phyloP scores from a whole-genome alignment of 225 moss, liverwort and hornwort genomes.

The Ulota crispa region DNA sequence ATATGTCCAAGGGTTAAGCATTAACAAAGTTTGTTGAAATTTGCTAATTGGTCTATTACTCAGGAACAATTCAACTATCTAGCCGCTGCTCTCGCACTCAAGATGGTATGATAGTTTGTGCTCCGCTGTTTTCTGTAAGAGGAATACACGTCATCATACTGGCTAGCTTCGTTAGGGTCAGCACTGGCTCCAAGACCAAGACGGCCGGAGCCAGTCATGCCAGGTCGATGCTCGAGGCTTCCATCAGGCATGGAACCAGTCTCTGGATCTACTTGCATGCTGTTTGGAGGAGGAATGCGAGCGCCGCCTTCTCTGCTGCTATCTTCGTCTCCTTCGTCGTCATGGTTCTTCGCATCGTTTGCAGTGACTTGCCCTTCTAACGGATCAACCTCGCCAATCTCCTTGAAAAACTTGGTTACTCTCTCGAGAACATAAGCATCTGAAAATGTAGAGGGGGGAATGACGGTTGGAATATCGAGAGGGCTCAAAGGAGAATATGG shows the following conservation, averaged over 20 bases:
- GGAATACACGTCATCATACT: constrained; percentile 97
- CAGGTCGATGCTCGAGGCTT: constrained; percentile 91
- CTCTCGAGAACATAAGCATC: constrained; percentile 88
- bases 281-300: constrained; percentile 82
- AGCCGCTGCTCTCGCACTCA: constrained; percentile 95
- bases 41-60: background rate
- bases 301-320: constrained; percentile 79
- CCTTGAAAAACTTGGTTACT: constrained; percentile 88
- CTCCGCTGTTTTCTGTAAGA: constrained; percentile 97
- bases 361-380: constrained; percentile 77
- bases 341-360: constrained; percentile 32
- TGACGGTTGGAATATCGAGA: constrained; percentile 91
- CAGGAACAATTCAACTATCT: constrained; percentile 27
- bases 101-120: constrained; percentile 93
- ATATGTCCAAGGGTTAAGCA: constrained; percentile 5
- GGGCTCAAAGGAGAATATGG: constrained; percentile 95
- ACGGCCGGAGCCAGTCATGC: constrained; percentile 82
- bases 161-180: constrained; percentile 93
- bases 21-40: constrained; percentile 11
- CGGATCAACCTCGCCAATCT: constrained; percentile 91
- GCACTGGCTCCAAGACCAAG: constrained; percentile 90
- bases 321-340: constrained; percentile 63
- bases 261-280: constrained; percentile 86
- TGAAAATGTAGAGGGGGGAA: constrained; percentile 72
- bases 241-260: constrained; percentile 87